These are phyloP conservation scores for Hypoxylon sp. DNA, from an alignment of 2,329 filamentous ascomycete genomes.

Conservation along the genomic window DNA sequence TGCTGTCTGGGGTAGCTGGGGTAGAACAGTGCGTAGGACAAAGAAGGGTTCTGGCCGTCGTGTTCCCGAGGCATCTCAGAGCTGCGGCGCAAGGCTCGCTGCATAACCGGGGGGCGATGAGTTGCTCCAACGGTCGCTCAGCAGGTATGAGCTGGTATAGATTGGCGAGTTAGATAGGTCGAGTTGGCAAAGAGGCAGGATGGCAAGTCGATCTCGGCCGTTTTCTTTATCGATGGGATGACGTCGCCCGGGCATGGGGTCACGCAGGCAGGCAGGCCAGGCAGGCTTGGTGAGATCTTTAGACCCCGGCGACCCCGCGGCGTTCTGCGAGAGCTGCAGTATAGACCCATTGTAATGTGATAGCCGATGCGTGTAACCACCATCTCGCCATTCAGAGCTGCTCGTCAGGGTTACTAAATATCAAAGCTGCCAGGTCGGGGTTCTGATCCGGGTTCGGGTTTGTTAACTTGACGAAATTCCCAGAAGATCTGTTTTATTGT, in stretches of 20 bases:
- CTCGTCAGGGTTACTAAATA: constrained; percentile 6
- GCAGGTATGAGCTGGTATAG: background rate
- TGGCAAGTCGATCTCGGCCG: constrained; percentile 28
- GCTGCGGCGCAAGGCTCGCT: constrained; percentile 4
- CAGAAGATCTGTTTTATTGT: background rate
- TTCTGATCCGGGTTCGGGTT: no score
- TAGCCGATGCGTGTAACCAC: constrained; percentile 21
- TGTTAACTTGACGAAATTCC: no score
- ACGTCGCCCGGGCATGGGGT: constrained; percentile 28
- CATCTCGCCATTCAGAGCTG: constrained; percentile 18
- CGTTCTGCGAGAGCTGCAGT: constrained; percentile 15
- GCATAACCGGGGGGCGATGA: constrained; percentile 5
- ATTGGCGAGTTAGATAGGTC: constrained; percentile 3
- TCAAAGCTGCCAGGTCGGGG: background rate
- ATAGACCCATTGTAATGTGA: constrained; percentile 29
- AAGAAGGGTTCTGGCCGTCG: no score
- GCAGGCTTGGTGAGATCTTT: constrained; percentile 23
- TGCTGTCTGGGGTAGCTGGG: constrained; percentile 9
- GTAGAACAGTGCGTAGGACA: constrained; percentile 21
- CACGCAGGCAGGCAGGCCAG: no score
- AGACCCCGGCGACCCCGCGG: constrained; percentile 35
- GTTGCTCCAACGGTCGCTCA: constrained; percentile 3
- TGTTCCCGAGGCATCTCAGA: no score
- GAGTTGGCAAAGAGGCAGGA: constrained; percentile 4
- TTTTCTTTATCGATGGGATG: constrained; percentile 25